A percentile compares a stretch with the other conserved stretches of the same genome.
These are phyloP conservation scores for Helminthosporium solani DNA, from an alignment of 2,329 filamentous ascomycete genomes.

Conservation along the genomic window DNA sequence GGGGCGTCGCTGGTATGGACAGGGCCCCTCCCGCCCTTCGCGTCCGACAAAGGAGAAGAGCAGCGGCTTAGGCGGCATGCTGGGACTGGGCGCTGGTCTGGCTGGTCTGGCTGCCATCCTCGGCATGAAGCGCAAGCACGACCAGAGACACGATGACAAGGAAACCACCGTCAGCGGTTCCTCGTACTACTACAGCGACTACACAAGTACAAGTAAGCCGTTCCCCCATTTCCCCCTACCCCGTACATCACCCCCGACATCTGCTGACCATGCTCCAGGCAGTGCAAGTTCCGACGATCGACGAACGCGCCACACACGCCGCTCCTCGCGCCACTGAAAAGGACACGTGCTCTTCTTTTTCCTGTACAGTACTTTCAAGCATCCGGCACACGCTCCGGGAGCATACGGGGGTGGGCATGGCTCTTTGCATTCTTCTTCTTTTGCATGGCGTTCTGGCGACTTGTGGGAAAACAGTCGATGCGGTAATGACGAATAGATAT, in stretches of 20 bases:
- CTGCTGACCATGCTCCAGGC: slow-evolving; percentile 35
- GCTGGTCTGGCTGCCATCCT: slow-evolving; percentile 48
- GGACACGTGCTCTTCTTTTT: slow-evolving; percentile 3
- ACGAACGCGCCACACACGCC: slow-evolving; percentile 42
- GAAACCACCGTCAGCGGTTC: slow-evolving; percentile 43
- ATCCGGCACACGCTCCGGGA: slow-evolving; percentile 6
- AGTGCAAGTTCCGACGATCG: slow-evolving; percentile 48
- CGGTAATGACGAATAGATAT: slow-evolving; percentile 11
- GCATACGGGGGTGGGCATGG: slow-evolving; percentile 14
- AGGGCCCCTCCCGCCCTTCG: slow-evolving; percentile 31
- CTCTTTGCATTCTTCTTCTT: neutral
- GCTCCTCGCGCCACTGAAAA: slow-evolving; percentile 33
- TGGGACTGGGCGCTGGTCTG: slow-evolving; percentile 46
- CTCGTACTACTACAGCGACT: slow-evolving; percentile 47
- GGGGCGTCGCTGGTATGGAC: slow-evolving; percentile 54
- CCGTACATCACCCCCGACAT: neutral
- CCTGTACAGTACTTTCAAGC: slow-evolving; percentile 17
- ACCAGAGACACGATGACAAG: slow-evolving; percentile 46
- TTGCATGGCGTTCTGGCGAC: slow-evolving; percentile 7
- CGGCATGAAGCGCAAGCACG: slow-evolving; percentile 48
- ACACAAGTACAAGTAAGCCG: slow-evolving; percentile 52
- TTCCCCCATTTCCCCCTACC: too few relatives aligned
- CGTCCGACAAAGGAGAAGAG: slow-evolving; percentile 43
- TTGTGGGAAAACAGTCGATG: neutral
- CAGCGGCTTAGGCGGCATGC: slow-evolving; percentile 34